A percentile compares a stretch with the other conserved stretches of the same genome.
Conservation (phyloP, 768 basidiomycete species). For the Panellus pusillus region DNA sequence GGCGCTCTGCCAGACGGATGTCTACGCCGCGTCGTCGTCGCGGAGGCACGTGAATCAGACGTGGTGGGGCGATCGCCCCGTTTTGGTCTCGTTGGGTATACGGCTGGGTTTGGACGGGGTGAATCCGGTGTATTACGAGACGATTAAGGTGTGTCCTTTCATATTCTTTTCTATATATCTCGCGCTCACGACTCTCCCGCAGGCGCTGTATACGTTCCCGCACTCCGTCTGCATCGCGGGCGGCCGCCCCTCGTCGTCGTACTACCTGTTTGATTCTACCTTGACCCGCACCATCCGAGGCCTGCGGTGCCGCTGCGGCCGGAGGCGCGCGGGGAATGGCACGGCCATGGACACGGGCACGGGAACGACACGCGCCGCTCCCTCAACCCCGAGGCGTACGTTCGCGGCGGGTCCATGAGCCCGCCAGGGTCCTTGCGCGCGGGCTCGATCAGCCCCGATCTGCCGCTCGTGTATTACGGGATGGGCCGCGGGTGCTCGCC, state of each 20-base stretch:
- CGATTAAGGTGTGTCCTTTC: no score
- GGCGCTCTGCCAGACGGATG: no score
- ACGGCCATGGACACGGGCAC: not conserved
- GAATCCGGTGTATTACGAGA: no score
- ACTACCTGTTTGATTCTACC: constrained; percentile 96
- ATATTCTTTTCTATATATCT: no score
- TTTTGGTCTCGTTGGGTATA: constrained; percentile 51
- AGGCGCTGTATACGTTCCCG: constrained; percentile 89
- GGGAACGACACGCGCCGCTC: not conserved
- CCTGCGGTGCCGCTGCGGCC: constrained; percentile 71
- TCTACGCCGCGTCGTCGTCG: constrained; percentile 24
- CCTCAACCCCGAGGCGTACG: not conserved
- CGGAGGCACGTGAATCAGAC: constrained; percentile 21
- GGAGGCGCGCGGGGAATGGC: not conserved
- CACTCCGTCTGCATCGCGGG: constrained; percentile 94
- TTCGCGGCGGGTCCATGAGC: not conserved
- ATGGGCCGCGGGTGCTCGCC: constrained; percentile 3
- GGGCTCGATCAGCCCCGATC: constrained; percentile 13
- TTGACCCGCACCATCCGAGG: constrained; percentile 77
- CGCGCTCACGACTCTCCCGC: no score
- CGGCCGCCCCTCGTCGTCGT: constrained; percentile 91
- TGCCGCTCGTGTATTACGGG: not conserved
- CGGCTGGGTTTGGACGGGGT: no score
- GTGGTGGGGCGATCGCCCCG: constrained; percentile 79
- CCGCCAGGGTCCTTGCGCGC: not conserved